Evolutionary conservation across 108 stramenopile species (phyloP).

Genomic region (Bacterosira constricta): DNA sequence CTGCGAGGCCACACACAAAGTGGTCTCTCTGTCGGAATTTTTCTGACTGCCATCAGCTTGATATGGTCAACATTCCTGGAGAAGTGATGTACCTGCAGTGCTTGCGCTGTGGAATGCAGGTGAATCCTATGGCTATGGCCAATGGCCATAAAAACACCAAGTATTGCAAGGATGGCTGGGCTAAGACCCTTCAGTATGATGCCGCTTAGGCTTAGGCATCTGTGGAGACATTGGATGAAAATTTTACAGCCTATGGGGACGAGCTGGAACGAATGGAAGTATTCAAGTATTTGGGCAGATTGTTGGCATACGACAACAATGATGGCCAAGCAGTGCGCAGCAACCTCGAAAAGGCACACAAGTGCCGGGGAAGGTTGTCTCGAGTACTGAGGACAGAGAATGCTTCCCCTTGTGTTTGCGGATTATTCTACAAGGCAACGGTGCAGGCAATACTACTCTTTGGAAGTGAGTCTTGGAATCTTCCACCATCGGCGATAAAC

Average conservation of each 20-base stretch:
- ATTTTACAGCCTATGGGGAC: neutral
- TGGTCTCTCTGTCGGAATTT: neutral
- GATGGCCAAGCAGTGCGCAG: constrained; percentile 16
- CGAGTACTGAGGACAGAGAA: constrained; percentile 11
- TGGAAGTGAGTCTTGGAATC: constrained; percentile 34
- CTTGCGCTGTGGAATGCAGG: neutral
- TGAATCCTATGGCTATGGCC: neutral
- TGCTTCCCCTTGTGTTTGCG: constrained; percentile 7
- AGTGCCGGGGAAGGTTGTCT: constrained; percentile 9
- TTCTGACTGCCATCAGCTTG: neutral
- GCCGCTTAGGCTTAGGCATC: neutral
- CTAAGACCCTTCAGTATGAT: neutral
- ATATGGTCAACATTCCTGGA: neutral
- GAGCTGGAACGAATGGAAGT: constrained; percentile 18
- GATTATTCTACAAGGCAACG: constrained; percentile 22
- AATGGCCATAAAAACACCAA: neutral
- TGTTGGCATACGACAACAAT: constrained; percentile 12
- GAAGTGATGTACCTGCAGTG: neutral
- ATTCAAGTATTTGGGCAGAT: constrained; percentile 31
- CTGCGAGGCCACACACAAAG: neutral
- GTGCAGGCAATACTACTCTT: constrained; percentile 30
- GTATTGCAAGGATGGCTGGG: neutral
- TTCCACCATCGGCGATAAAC: constrained; percentile 4
- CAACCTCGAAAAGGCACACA: constrained; percentile 10
- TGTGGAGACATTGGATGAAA: neutral